phyloP scores from a whole-genome alignment of 2,329 filamentous ascomycete species.

The Fusarium verrucosum region DNA sequence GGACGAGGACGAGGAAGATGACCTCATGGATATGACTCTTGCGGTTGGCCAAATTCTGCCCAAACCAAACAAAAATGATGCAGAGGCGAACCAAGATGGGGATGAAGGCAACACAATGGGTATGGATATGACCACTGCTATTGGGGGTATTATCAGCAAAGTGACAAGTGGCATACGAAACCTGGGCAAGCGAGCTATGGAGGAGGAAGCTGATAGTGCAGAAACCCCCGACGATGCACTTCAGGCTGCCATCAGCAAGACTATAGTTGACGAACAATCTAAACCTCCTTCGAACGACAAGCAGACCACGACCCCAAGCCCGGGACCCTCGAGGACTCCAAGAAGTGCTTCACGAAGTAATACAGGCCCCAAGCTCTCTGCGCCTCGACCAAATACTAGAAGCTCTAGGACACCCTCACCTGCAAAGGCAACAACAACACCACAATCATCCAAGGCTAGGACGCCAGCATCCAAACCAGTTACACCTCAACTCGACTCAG shows the following conservation, averaged over 20 bases:
- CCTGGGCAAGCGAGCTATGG: conserved; percentile 65
- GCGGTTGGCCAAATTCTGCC: conserved; percentile 65
- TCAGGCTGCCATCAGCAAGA: conserved; percentile 39
- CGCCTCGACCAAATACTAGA: conserved; percentile 46
- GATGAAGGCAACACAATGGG: conserved; percentile 53
- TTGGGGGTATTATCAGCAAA: conserved; percentile 67
- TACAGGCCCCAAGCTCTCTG: conserved; percentile 52
- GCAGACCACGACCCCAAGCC: conserved; percentile 57
- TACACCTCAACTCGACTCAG: conserved; percentile 35
- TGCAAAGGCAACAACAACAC: conserved; percentile 35
- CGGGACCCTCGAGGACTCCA: conserved; percentile 63
- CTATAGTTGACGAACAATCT: conserved; percentile 29
- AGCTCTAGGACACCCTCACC: conserved; percentile 42
- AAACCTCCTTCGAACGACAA: conserved; percentile 44
- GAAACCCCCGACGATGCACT: conserved; percentile 55
- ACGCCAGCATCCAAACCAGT: conserved; percentile 44
- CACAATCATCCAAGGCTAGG: conserved; percentile 34
- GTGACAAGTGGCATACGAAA: conserved; percentile 46
- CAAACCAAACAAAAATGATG: conserved; percentile 48
- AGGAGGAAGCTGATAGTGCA: conserved; percentile 64
- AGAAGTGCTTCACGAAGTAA: conserved; percentile 61
- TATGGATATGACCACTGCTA: conserved; percentile 74
- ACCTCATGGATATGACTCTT: conserved; percentile 66
- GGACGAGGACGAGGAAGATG: conserved; percentile 47
- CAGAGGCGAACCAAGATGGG: conserved; percentile 46